Evolutionary conservation across 2,329 filamentous ascomycete genomes (phyloP), one percentile per base, ranked within the genome.

Genomic region (Aspergillus hortae): DNA sequence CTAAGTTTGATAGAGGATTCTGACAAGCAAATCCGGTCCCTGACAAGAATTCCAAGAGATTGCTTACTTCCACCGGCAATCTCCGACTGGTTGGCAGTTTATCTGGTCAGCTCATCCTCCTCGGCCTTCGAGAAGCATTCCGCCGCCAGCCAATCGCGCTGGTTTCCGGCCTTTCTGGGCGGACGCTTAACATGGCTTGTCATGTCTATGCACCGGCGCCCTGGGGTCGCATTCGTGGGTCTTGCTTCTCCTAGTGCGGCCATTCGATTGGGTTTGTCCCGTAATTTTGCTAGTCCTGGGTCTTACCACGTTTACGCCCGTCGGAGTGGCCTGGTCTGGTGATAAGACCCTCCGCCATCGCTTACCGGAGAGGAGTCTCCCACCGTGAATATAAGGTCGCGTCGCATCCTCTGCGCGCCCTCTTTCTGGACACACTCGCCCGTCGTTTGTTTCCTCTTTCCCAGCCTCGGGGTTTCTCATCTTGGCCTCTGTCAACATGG

Each of bases 301-400:
- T 54, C 47, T 49, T 51, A 54, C 51, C 25, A 43, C 42, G 47
- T 51, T 54, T 56, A 46, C 46, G 40, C 46, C 50, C 42, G 55
- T 56, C 50, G 50, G 42, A 52, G 43, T 32, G 30, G 54, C 40
- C 36, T 50, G 56, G 50, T 46, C 45, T 53, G 45, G 47, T 80
- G 89, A 92, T 82, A 95, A 95, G 76, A 84, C 84, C 64, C 88
- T 95, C 67, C 94, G 89, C 23, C 90, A 95, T 73, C 86, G 90
- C 51, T 49, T 56, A 48, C 50, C 44, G 38, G 27, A 51, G 43
- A 44, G 51, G 44, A 47, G 52, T 55, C 58, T 40, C 51, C 56
- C 60, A 61, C 60, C 41, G 46, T 52, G 38, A 64, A 51, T 62
- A 66, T 64, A 67, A 61, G 60, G 51, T 55, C 55, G 44, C 42